A percentile compares a stretch with the other conserved stretches of the same genome.
Conservation (phyloP, 495 filamentous ascomycete genomes). For the Acidomyces sp. region DNA sequence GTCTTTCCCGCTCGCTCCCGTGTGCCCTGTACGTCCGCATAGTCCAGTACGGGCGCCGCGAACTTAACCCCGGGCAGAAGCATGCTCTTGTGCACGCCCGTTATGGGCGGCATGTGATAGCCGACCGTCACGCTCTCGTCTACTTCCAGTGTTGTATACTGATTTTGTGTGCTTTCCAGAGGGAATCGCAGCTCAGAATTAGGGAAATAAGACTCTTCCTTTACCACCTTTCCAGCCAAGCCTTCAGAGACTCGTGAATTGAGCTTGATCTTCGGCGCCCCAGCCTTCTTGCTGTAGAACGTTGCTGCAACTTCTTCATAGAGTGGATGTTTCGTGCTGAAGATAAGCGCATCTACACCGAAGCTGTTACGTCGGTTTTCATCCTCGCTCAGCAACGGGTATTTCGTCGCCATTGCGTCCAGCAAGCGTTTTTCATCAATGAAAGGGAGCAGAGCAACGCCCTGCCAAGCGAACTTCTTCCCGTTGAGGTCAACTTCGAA, state of each 20-base stretch:
- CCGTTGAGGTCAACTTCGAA: conserved; percentile 99
- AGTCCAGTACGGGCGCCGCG: conserved; percentile 52
- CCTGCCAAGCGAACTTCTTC: conserved; percentile 99
- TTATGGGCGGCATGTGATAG: conserved; percentile 65
- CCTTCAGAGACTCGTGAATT: conserved; percentile 63
- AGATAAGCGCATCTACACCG: conserved; percentile 65
- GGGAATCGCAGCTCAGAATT: conserved; percentile 53
- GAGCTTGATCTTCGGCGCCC: conserved; percentile 47
- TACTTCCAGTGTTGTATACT: conserved; percentile 43
- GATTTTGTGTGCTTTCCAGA: conserved; percentile 52
- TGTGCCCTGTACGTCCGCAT: conserved; percentile 56
- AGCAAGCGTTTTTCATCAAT: conserved; percentile 86
- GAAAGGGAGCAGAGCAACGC: conserved; percentile 97
- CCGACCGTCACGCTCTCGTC: conserved; percentile 59
- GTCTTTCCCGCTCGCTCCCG: conserved; percentile 44
- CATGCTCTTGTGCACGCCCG: conserved; percentile 80
- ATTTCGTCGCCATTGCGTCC: conserved; percentile 68
- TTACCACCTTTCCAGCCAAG: conserved; percentile 65
- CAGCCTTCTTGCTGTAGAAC: conserved; percentile 85
- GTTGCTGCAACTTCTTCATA: conserved; percentile 68
- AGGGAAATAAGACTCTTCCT: conserved; percentile 68
- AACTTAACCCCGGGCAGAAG: conserved; percentile 73
- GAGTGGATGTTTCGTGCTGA: conserved; percentile 69
- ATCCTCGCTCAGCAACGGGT: conserved; percentile 63
- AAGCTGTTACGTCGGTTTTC: conserved; percentile 67